Evolutionary conservation across 2,329 filamentous ascomycete species (phyloP).

Genomic region (Stagonosporopsis chrysanthemi): DNA sequence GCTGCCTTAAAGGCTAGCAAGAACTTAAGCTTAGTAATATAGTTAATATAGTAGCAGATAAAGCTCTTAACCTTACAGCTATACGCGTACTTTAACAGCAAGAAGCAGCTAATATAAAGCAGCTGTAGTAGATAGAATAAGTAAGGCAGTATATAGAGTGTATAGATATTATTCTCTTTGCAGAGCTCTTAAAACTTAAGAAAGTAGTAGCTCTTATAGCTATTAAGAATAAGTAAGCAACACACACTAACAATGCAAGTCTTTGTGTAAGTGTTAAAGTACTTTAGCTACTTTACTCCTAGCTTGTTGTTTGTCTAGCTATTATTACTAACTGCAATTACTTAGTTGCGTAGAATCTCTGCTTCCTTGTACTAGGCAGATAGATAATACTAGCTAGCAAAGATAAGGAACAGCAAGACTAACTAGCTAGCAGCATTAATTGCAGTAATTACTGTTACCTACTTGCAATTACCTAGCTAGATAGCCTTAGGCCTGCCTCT

Average conservation of each 20-base stretch:
- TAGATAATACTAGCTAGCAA: no score
- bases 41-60: constrained; percentile 36
- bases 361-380: no score
- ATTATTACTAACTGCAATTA: no score
- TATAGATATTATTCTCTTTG: constrained; percentile 48
- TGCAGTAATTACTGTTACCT: constrained; percentile 16
- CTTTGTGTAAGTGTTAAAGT: constrained; percentile 46
- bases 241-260: constrained; percentile 33
- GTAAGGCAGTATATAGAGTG: constrained; percentile 3
- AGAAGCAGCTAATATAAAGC: no score
- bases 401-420: background rate
- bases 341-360: no score
- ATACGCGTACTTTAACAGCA: no score
- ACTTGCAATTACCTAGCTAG: constrained; percentile 19
- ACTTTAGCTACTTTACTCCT: constrained; percentile 33
- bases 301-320: no score
- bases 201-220: constrained; percentile 45
- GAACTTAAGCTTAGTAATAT: constrained; percentile 31
- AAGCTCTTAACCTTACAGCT: constrained; percentile 33
- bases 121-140: no score
- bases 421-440: constrained; percentile 11
- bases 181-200: constrained; percentile 48
- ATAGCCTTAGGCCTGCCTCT: background rate
- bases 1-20: no score
- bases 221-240: constrained; percentile 50